Evolutionary conservation across 2,329 filamentous ascomycete genomes (phyloP).

Genomic region (Leptographium lundbergii): DNA sequence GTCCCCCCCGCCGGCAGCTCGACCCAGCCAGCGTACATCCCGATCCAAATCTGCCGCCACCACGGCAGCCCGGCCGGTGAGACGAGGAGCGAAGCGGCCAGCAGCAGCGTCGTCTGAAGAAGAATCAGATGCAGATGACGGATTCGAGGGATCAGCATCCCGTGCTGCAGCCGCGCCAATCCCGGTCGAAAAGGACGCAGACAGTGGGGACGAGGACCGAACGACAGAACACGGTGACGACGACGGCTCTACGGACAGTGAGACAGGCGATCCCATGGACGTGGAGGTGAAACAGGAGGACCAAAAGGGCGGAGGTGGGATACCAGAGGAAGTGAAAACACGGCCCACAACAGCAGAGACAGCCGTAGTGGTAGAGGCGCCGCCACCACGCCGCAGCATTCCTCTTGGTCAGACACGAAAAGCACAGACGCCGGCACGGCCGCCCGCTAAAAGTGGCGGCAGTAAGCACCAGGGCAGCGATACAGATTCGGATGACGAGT

Average conservation of each 20-base stretch:
- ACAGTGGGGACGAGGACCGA: slow-evolving; percentile 12
- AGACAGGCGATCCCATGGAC: slow-evolving; percentile 18
- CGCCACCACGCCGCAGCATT: slow-evolving; percentile 16
- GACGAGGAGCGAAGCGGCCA: slow-evolving; percentile 14
- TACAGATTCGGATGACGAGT: slow-evolving; percentile 44
- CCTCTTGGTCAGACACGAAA: slow-evolving; percentile 7
- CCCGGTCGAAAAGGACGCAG: slow-evolving; percentile 24
- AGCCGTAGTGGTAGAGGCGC: slow-evolving; percentile 9
- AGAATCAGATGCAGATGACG: slow-evolving; percentile 28
- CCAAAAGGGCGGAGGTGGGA: neutral
- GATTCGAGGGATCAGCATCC: slow-evolving; percentile 23
- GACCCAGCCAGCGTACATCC: neutral
- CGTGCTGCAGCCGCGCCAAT: neutral
- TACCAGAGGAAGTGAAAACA: neutral
- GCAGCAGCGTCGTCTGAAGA: slow-evolving; percentile 25
- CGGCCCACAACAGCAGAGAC: slow-evolving; percentile 5
- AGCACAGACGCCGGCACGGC: slow-evolving; percentile 11
- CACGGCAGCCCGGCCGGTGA: slow-evolving; percentile 13
- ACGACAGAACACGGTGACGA: slow-evolving; percentile 24
- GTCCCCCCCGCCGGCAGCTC: neutral
- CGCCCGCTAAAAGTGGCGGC: slow-evolving; percentile 1
- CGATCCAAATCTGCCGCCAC: neutral
- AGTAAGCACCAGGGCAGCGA: slow-evolving; percentile 22
- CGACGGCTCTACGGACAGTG: slow-evolving; percentile 30
- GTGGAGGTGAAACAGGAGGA: neutral